A percentile compares a stretch with the other conserved stretches of the same genome.
Conservation (phyloP, 306 rosid species). For the Quercus gilva region DNA sequence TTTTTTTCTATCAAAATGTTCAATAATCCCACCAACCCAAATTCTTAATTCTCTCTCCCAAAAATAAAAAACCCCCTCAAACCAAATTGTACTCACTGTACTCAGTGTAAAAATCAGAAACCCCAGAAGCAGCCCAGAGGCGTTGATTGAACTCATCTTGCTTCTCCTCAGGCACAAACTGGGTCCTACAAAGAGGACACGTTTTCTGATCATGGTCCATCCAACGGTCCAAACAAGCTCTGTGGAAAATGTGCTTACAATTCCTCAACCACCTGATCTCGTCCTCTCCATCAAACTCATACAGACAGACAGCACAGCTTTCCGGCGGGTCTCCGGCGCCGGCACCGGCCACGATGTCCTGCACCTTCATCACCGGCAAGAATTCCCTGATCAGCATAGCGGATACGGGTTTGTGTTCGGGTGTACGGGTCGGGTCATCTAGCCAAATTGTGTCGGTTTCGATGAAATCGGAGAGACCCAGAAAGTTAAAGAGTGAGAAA, state of each 20-base stretch:
- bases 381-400: conserved; percentile 64
- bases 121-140: conserved; percentile 63
- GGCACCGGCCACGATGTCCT: conserved; percentile 16
- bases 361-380: conserved; percentile 56
- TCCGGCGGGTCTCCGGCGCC: conserved; percentile 32
- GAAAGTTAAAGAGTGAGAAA: conserved; percentile 46
- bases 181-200: conserved; percentile 83
- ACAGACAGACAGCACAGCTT: conserved; percentile 76
- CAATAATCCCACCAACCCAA: not conserved
- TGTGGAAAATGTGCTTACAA: conserved; percentile 85
- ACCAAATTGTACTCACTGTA: conserved; percentile 32
- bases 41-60: too few species aligned
- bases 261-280: conserved; percentile 79
- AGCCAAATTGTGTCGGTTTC: conserved; percentile 53
- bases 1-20: not conserved
- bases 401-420: conserved; percentile 49
- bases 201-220: conserved; percentile 89
- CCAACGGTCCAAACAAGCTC: conserved; percentile 90
- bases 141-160: conserved; percentile 61
- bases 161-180: conserved; percentile 60
- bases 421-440: conserved; percentile 15
- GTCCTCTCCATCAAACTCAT: conserved; percentile 60
- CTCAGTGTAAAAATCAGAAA: conserved; percentile 37
- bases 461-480: conserved; percentile 69
- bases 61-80: conserved; percentile 10